Evolutionary conservation across 2,329 filamentous ascomycete genomes (phyloP), one percentile per base, ranked within the genome.

Genomic region (Xylaria sp.): DNA sequence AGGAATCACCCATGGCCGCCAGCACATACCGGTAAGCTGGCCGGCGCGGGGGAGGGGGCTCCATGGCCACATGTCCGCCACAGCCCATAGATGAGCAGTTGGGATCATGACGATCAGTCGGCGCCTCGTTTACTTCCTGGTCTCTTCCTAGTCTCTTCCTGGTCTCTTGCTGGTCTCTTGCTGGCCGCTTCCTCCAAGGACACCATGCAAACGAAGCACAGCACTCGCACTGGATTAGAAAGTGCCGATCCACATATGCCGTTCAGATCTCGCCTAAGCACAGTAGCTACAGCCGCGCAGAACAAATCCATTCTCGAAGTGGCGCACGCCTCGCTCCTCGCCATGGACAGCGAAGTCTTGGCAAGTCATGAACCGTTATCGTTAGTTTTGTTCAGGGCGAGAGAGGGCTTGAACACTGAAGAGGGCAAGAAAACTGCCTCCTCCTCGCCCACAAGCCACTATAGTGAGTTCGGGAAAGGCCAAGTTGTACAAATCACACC

Each of bases 241-340:
- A 54, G 20, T 39, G 62, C 58, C 57, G 66, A 68, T 68, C 66
- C 66, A 68, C 66, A 68, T 65, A 53, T 68, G 66, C 66, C 66
- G 66, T 63, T 44, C 33, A 65, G 66, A 68, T 68, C 66, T 68
- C 63, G 66, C 66, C 61, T 68, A 56, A 61, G 50, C 51, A 45
- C 49, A 55, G 13, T 55, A 33, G 49, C 17, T n/a, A 65, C 53
- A 68, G 57, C 57, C 31, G 61, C 65, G 60, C 61, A 56, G 44
- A 58, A 39, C 36, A 62, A 63, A 59, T 11, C 45, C 53, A 62
- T 58, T 39, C 29, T 53, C 50, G 27, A 20, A n/a, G 57, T 65
- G 61, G 65, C 57, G 65, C 20, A n/a, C 36, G 25, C 39, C 61
- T 60, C 11, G 49, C 65, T 56, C 29, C 42, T 49, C 4, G 20